phyloP scores from a whole-genome alignment of 768 basidiomycete genomes.

The Paxillus involutus region DNA sequence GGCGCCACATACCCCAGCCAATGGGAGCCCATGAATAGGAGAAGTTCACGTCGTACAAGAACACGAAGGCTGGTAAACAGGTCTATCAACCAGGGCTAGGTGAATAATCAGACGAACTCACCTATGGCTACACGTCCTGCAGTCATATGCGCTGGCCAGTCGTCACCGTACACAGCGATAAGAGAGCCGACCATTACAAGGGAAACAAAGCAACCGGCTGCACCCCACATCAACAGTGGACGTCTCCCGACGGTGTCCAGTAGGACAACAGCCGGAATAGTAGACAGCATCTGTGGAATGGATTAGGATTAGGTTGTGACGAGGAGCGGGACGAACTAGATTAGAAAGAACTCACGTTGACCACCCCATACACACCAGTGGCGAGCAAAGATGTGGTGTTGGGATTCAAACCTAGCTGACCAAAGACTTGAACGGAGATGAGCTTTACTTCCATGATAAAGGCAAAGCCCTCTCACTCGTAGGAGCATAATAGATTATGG shows the following conservation, averaged over 20 bases:
- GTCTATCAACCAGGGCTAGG: constrained; percentile 11
- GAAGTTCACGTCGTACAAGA: constrained; percentile 37
- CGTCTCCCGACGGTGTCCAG: constrained; percentile 40
- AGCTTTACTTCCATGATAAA: not conserved
- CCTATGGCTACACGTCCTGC: constrained; percentile 31
- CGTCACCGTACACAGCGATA: constrained; percentile 25
- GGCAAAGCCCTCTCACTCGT: not conserved
- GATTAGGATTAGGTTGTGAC: not conserved
- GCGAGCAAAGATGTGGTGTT: constrained; percentile 42
- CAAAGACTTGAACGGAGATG: constrained; percentile 33
- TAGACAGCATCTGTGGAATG: constrained; percentile 29
- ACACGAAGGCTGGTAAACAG: constrained; percentile 34
- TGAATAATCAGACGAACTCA: constrained; percentile 20
- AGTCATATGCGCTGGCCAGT: constrained; percentile 28
- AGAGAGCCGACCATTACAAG: constrained; percentile 29
- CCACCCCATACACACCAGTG: constrained; percentile 41
- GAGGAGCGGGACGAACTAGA: not conserved
- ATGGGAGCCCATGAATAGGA: constrained; percentile 35
- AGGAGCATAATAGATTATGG: constrained; percentile 28
- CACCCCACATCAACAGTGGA: constrained; percentile 39
- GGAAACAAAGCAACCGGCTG: constrained; percentile 32
- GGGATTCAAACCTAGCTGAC: constrained; percentile 39
- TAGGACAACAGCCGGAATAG: constrained; percentile 35
- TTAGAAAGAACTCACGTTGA: constrained; percentile 20
- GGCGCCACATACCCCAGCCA: constrained; percentile 22